A percentile compares a stretch with the other conserved stretches of the same genome.
Conservation (phyloP, 2,329 filamentous ascomycete genomes). For the Teratosphaeria zuluensis region DNA sequence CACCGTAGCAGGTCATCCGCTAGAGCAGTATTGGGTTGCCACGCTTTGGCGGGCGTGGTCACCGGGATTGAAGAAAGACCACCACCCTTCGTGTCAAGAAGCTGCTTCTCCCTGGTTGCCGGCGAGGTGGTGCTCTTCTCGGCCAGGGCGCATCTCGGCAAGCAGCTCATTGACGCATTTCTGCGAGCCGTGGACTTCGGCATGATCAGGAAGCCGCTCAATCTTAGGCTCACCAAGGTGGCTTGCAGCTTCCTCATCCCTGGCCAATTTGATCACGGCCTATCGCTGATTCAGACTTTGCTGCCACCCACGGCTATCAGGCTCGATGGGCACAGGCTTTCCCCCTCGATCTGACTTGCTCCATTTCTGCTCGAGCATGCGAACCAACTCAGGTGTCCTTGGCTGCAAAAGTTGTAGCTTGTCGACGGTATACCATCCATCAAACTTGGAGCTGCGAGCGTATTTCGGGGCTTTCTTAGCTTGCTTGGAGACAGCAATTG, state of each 20-base stretch:
- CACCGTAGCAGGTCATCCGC: no score
- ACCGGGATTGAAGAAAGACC: neutral
- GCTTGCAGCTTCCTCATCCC: constrained; percentile 18
- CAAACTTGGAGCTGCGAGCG: constrained; percentile 12
- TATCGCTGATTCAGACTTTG: constrained; percentile 17
- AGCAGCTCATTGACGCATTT: constrained; percentile 23
- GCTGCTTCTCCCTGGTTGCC: neutral
- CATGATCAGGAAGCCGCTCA: constrained; percentile 8
- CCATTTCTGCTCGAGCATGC: constrained; percentile 25
- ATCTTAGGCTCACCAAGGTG: constrained; percentile 11
- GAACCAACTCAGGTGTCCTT: constrained; percentile 11
- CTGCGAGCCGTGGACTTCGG: constrained; percentile 1
- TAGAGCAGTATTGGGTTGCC: no score
- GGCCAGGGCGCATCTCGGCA: constrained; percentile 12
- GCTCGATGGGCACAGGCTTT: constrained; percentile 6
- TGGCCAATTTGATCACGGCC: constrained; percentile 24
- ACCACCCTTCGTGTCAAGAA: neutral
- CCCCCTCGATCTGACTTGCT: constrained; percentile 8
- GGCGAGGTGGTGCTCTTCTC: neutral
- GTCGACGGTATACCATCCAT: constrained; percentile 17
- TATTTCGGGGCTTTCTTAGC: neutral
- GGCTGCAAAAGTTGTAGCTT: constrained; percentile 16
- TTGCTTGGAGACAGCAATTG: constrained; percentile 21
- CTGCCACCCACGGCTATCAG: constrained; percentile 15
- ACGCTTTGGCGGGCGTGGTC: no score